A percentile compares a stretch with the other conserved stretches of the same genome.
phyloP scores from a whole-genome alignment of 768 basidiomycete species.

The Kwoniella heveanensis region DNA sequence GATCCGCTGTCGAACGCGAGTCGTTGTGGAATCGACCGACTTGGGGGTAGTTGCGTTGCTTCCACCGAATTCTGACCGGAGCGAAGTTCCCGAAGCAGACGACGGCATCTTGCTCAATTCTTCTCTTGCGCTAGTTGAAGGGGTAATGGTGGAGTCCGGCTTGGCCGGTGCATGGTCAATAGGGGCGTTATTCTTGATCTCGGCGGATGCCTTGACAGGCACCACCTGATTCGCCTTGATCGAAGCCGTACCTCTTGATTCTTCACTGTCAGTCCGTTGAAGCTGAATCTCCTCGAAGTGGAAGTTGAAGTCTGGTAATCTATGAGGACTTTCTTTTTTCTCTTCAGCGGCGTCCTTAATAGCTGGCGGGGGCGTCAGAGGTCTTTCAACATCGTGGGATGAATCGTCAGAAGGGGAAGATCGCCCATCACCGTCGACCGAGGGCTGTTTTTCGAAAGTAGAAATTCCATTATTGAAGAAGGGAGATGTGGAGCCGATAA shows the following conservation, averaged over 20 bases:
- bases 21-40: conserved; percentile 25
- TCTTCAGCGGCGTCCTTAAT: conserved; percentile 12
- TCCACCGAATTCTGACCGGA: conserved; percentile 19
- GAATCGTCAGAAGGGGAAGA: background rate
- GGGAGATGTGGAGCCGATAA: conserved; percentile 46
- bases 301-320: conserved; percentile 49
- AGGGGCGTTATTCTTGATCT: conserved; percentile 3
- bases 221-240: conserved; percentile 9
- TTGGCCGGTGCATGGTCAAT: background rate
- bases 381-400: conserved; percentile 29
- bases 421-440: conserved; percentile 15
- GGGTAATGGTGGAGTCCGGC: background rate
- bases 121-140: background rate
- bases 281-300: conserved; percentile 43
- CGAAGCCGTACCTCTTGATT: conserved; percentile 7
- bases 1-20: conserved; percentile 52
- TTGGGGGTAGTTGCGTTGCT: background rate
- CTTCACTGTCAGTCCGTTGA: conserved; percentile 9
- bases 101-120: conserved; percentile 1
- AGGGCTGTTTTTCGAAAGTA: conserved; percentile 32
- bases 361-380: conserved; percentile 45
- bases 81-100: conserved; percentile 6
- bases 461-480: conserved; percentile 38
- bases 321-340: conserved; percentile 44
- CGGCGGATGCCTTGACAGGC: conserved; percentile 9